Evolutionary conservation across 2,329 filamentous ascomycete species (phyloP), one percentile per base, ranked within the genome.

Genomic region (Acephala macrosclerotiorum): DNA sequence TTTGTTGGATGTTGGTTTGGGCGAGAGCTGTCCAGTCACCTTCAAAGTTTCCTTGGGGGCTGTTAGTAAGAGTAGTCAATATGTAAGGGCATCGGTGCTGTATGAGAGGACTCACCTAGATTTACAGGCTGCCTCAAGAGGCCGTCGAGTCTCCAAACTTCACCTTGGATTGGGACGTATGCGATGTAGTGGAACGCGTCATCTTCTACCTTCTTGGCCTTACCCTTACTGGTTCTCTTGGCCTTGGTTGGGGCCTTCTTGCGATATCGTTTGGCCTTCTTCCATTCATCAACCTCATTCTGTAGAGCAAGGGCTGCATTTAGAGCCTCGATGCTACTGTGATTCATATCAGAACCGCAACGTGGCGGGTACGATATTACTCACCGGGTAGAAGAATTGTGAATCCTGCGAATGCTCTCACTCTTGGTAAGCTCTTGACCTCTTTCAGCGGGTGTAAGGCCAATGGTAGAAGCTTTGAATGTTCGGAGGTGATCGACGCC

Each of bases 121-220:
- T 83, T 85, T 38, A 88, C 84, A 2, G 93, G 95, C 69, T 89
- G 87, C 49, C 82, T 82, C 76, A 94, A 89, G 25, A 97, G 81
- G 4, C 95, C 95, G 77, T 98, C 95, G 5, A 98, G 87, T 76
- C 94, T 92, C 93, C 93, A 97, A 16, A 97, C 86, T 63, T 87
- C 82, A 2, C 87, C 89, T n/a, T 85, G 83, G 16, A 89, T 85
- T 1, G 93, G 92, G 35, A 97, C 89, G 75, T 95, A 97, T 7
- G 94, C 94, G 69, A 97, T 91, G 77, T 96, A 98, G 75, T 98
- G 95, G 75, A 91, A 96, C 0, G 87, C 89, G 0, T 83, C 79
- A 7, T 85, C 80, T 4, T 79, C 76, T 82, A 80, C 79, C 45
- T 78, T 76, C 58, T 76, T 80, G 63, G 71, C 77, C 66, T 78